Base-by-base conservation (phyloP, 257 asterid species). In the Paraleonurus japonicus region DNA sequence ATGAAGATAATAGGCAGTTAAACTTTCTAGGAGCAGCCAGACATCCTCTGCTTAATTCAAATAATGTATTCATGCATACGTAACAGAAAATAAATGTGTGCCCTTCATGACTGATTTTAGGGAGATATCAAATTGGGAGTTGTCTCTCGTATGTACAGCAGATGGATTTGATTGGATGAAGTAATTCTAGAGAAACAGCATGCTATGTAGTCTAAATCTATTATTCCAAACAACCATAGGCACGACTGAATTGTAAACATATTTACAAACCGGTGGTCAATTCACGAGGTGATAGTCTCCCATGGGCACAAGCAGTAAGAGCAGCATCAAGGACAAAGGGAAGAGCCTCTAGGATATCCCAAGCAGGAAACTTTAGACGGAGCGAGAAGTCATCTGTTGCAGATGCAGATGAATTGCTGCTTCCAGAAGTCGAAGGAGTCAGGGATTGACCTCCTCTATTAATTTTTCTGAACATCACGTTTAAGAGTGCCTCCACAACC, bases 291-390 rank as follows among this genome's bases (percentile, higher is more conserved):
- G 97, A 89, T 62, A 95, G 70, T 72, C 88, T 85, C 67, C 93
- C 97, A 76, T 95, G 98, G 78, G 90, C 92, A 74, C 95, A 86
- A 65, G 97, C 96, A 65, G 99, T 90, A 70, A 95, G 93, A 62
- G 98, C 87, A 79, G 99, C 98, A 82, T 92, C 98, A 81, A 92
- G 98, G 71, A 85, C 97, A 79, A 84, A 95, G n/a, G 99, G 99
- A 78, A 89, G 83, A 75, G 99, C 99, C 74, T 89, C 98, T 37
- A 95, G 82, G 84, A 95, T 95, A 88, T 95, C 98, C 98, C 99
- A 95, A 79, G 98, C 99, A 76, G 99, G 99, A 59, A 89, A 54
- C 65, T 85, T 95, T 72, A 89, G 97, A 72, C 82, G 83, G 67
- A 75, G 83, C 78, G 77, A 78, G 61, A 75, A 70, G 71, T 91